Conservation (phyloP, 257 asterid species). For the Capsicum pubescens region DNA sequence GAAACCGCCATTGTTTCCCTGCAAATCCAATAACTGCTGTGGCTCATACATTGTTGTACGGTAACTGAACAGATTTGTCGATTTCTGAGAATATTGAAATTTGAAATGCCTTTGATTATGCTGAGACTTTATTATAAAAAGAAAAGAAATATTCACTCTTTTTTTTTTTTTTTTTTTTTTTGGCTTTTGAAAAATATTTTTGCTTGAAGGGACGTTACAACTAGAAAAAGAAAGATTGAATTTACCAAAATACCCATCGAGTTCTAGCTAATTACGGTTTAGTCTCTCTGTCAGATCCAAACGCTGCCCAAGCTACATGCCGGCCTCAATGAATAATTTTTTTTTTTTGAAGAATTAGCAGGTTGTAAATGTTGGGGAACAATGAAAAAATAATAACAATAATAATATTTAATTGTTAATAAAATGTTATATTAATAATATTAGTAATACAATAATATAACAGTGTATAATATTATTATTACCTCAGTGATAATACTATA, state of each 20-base stretch:
- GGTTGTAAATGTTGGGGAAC: neutral
- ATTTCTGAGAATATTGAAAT: slow-evolving; percentile 16
- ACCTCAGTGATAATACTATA: too few species aligned
- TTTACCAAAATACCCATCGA: neutral
- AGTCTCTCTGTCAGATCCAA: neutral
- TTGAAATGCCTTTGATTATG: slow-evolving; percentile 20
- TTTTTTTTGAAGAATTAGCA: neutral
- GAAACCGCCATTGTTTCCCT: slow-evolving; percentile 43
- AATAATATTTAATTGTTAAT: too few species aligned
- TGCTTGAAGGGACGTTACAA: slow-evolving; percentile 26
- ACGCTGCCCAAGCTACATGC: neutral
- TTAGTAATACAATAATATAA: too few species aligned
- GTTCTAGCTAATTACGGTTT: neutral
- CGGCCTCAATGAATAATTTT: neutral
- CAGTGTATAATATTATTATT: too few species aligned
- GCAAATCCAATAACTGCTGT: slow-evolving; percentile 69
- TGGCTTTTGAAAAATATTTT: too few species aligned
- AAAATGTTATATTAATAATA: too few species aligned
- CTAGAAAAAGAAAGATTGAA: neutral
- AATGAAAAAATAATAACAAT: too few species aligned
- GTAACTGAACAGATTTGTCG: neutral
- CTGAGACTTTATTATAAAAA: neutral
- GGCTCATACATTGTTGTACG: slow-evolving; percentile 48
- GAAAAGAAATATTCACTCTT: neutral
- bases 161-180: neutral